Conservation (phyloP, 2,329 filamentous ascomycete genomes). For the Fusarium burgessii region DNA sequence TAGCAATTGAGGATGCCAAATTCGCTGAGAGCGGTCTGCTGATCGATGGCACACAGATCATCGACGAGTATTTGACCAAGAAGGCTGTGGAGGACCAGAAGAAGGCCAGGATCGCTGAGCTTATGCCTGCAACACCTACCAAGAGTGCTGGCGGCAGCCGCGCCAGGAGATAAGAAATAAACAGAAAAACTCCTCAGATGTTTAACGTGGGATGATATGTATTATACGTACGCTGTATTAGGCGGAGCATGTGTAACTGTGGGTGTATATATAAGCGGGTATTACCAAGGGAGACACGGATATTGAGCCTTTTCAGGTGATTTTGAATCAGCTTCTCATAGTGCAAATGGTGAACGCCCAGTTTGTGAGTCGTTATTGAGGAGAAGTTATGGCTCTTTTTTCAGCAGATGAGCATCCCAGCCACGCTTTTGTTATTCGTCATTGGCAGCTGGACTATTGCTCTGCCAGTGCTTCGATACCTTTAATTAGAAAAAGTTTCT, state of each 20-base stretch:
- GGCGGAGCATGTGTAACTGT: constrained; percentile 44
- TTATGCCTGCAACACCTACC: constrained; percentile 44
- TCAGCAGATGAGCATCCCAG: too few relatives aligned
- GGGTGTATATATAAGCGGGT: constrained; percentile 44
- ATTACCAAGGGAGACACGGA: constrained; percentile 41
- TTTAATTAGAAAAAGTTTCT: background rate
- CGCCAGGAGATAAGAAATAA: constrained; percentile 39
- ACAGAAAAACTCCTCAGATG: background rate
- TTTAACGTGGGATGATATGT: constrained; percentile 38
- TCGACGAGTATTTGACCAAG: constrained; percentile 55
- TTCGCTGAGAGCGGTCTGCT: constrained; percentile 65
- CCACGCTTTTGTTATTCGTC: too few relatives aligned
- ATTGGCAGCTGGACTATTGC: background rate
- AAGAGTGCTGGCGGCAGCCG: constrained; percentile 37
- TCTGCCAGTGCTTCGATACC: background rate
- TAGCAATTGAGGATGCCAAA: constrained; percentile 65
- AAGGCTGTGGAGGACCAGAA: constrained; percentile 51
- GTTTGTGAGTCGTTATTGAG: background rate
- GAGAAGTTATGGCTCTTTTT: background rate
- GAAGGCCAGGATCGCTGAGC: constrained; percentile 50
- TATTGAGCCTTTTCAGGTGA: constrained; percentile 25
- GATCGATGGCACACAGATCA: constrained; percentile 67
- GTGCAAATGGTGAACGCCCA: background rate
- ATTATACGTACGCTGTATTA: constrained; percentile 42
- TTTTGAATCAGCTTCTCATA: background rate